phyloP scores from a whole-genome alignment of 2,329 filamentous ascomycete species.

The Talaromyces sp. region DNA sequence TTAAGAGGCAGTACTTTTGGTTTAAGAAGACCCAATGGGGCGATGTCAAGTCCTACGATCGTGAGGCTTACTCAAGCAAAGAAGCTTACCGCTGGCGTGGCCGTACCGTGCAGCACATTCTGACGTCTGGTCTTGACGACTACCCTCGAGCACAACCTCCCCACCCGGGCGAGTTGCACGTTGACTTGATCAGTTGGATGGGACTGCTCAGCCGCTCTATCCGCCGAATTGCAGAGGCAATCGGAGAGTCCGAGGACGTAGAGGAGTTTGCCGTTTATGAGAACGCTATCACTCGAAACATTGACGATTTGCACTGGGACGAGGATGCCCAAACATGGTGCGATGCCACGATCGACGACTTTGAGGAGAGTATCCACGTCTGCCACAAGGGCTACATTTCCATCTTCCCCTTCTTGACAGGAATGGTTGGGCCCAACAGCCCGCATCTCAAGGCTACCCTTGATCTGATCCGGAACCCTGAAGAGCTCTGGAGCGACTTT shows the following conservation, averaged over 20 bases:
- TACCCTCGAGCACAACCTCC: constrained; percentile 92
- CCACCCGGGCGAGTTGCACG: constrained; percentile 90
- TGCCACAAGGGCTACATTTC: constrained; percentile 97
- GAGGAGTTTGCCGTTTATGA: constrained; percentile 66
- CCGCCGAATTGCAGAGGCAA: constrained; percentile 67
- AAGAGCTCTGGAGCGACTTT: constrained; percentile 82
- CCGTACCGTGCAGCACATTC: constrained; percentile 75
- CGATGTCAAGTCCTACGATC: constrained; percentile 86
- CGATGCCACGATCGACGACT: constrained; percentile 91
- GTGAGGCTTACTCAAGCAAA: constrained; percentile 78
- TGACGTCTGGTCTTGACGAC: constrained; percentile 92
- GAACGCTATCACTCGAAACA: constrained; percentile 73
- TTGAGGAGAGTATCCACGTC: constrained; percentile 80
- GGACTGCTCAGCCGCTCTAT: constrained; percentile 93
- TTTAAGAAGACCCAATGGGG: constrained; percentile 88
- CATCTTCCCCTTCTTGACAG: constrained; percentile 85
- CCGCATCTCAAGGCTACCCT: constrained; percentile 69
- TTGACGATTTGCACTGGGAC: constrained; percentile 92
- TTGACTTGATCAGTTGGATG: constrained; percentile 93
- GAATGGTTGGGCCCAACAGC: constrained; percentile 68
- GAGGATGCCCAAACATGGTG: constrained; percentile 77
- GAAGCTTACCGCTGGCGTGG: constrained; percentile 96
- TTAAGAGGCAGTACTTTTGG: constrained; percentile 89
- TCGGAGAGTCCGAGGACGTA: constrained; percentile 73
- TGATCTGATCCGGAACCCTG: constrained; percentile 70